These are phyloP conservation scores for Phyllosticta citriasiana DNA, from an alignment of 2,329 filamentous ascomycete genomes.

Conservation along the genomic window DNA sequence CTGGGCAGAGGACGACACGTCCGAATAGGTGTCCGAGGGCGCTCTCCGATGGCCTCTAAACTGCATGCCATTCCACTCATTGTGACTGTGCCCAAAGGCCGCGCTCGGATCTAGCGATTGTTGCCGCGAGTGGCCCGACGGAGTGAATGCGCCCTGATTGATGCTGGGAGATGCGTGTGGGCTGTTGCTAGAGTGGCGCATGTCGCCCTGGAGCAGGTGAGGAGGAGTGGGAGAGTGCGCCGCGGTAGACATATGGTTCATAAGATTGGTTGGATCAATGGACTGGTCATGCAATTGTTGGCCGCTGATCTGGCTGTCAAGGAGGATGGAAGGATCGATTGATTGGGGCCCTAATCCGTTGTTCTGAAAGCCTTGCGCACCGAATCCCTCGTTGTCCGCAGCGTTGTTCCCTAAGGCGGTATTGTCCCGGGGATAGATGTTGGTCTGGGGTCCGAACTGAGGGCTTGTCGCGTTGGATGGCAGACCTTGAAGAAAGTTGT, in stretches of 20 bases:
- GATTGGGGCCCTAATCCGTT: constrained; percentile 41
- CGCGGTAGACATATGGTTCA: constrained; percentile 44
- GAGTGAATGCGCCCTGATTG: constrained; percentile 42
- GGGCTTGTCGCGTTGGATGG: constrained; percentile 46
- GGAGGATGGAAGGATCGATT: constrained; percentile 50
- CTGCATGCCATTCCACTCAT: constrained; percentile 50
- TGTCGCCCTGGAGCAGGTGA: constrained; percentile 45
- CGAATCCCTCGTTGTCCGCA: constrained; percentile 17
- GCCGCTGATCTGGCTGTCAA: constrained; percentile 30
- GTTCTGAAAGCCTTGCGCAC: constrained; percentile 43
- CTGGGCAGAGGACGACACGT: constrained; percentile 62
- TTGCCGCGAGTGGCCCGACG: constrained; percentile 48
- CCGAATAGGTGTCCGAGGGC: constrained; percentile 78
- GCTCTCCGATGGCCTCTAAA: constrained; percentile 77
- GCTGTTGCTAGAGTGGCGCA: constrained; percentile 43
- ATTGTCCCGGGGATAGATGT: constrained; percentile 23
- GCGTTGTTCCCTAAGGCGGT: constrained; percentile 21
- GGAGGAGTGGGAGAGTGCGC: constrained; percentile 45
- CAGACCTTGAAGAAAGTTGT: constrained; percentile 32
- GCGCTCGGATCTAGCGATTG: constrained; percentile 53
- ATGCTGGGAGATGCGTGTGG: constrained; percentile 44
- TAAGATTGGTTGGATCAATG: constrained; percentile 36
- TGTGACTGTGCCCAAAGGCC: constrained; percentile 42
- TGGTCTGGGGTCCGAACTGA: constrained; percentile 29
- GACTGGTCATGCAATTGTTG: constrained; percentile 29